phyloP scores from a whole-genome alignment of 768 basidiomycete species.

The Serendipita sp. region DNA sequence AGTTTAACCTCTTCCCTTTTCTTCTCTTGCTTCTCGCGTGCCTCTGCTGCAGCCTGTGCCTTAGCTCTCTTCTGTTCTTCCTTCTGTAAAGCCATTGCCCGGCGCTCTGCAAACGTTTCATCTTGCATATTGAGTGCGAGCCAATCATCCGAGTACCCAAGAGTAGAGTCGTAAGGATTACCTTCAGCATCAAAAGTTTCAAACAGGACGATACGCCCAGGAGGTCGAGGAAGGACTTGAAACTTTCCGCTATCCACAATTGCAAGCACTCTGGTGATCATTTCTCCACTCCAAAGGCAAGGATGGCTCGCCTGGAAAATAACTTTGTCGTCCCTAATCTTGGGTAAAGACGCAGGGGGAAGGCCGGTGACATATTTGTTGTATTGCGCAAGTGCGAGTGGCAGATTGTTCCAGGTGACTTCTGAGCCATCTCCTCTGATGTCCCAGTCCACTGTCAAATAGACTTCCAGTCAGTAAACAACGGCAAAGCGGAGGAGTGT shows the following conservation, averaged over 20 bases:
- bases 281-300: neutral
- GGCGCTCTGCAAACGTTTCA: neutral
- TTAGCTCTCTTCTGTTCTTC: neutral
- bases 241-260: neutral
- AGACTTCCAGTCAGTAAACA: neutral
- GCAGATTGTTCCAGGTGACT: neutral
- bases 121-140: neutral
- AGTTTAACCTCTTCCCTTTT: neutral
- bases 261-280: neutral
- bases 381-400: neutral
- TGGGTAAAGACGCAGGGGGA: neutral
- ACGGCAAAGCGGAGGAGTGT: neutral
- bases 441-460: neutral
- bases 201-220: neutral
- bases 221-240: neutral
- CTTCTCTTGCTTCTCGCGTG: neutral
- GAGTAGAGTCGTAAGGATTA: neutral
- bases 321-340: slow-evolving; percentile 3
- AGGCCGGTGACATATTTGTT: slow-evolving; percentile 1
- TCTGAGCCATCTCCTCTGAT: neutral
- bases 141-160: neutral
- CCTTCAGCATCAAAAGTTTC: neutral
- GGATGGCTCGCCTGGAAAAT: slow-evolving; percentile 3
- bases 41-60: neutral
- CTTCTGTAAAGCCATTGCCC: neutral